Evolutionary conservation across 495 filamentous ascomycete genomes (phyloP).

Genomic region (Parmelia sp.): DNA sequence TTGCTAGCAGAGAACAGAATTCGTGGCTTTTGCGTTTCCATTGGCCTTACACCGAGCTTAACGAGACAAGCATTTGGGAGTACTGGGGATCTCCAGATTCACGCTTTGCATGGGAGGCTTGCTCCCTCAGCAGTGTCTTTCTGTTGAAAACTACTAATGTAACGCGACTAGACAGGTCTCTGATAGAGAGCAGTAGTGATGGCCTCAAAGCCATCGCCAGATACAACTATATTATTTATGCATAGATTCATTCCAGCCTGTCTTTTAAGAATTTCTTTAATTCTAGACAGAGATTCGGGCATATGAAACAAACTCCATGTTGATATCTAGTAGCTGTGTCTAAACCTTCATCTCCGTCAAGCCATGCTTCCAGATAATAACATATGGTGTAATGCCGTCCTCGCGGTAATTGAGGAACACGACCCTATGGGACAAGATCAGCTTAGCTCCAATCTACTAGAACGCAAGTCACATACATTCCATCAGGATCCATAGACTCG

Average conservation of each 20-base stretch:
- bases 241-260: not conserved
- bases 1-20: no score
- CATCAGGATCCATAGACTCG: conserved; percentile 82
- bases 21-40: no score
- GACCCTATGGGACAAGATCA: conserved; percentile 52
- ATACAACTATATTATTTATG: not conserved
- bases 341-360: conserved; percentile 89
- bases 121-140: not conserved
- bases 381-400: conserved; percentile 84
- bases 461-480: conserved; percentile 56
- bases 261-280: not conserved
- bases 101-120: rapidly evolving
- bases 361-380: conserved; percentile 94
- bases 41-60: no score
- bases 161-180: not conserved
- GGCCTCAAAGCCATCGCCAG: not conserved
- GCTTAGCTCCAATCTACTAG: conserved; percentile 22
- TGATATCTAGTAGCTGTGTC: not conserved
- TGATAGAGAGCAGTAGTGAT: not conserved
- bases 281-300: not conserved
- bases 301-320: not conserved
- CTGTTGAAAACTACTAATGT: not conserved
- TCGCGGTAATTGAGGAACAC: conserved; percentile 95
- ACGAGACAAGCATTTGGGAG: no score
- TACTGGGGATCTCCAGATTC: no score